These are phyloP conservation scores for Basidioascus undulatus DNA, from an alignment of 768 basidiomycete species.

Conservation along the genomic window DNA sequence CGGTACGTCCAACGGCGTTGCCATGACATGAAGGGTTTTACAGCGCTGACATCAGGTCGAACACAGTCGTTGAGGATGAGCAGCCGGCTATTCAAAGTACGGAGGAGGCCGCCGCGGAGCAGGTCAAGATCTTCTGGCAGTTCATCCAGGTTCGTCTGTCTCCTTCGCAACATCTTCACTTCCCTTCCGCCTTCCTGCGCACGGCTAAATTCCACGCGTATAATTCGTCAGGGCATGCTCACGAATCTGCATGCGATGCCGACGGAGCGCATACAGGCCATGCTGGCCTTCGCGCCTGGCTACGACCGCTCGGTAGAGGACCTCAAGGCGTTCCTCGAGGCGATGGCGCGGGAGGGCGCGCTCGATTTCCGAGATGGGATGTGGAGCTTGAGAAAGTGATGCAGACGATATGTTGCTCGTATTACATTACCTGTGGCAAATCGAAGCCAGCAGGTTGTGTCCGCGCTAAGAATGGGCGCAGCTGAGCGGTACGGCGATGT, in stretches of 20 bases:
- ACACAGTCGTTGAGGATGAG: constrained; percentile 24
- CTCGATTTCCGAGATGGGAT: constrained; percentile 43
- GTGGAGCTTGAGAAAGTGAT: constrained; percentile 28
- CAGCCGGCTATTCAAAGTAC: constrained; percentile 28
- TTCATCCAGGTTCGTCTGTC: constrained; percentile 34
- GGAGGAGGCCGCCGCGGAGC: constrained; percentile 56
- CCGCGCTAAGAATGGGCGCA: no score
- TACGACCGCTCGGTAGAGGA: constrained; percentile 64
- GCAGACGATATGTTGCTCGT: no score
- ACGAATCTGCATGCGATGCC: constrained; percentile 57
- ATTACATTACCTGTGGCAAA: no score
- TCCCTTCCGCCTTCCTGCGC: no score
- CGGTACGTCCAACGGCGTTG: constrained; percentile 2
- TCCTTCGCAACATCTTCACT: background rate
- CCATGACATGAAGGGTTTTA: background rate
- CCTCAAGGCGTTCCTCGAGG: constrained; percentile 53
- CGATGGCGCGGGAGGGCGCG: constrained; percentile 49
- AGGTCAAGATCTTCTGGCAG: constrained; percentile 80
- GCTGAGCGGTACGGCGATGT: no score
- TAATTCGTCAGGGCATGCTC: constrained; percentile 38
- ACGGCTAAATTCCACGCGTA: background rate
- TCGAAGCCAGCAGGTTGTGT: no score
- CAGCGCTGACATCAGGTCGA: background rate
- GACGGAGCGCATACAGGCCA: constrained; percentile 61
- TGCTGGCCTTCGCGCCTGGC: constrained; percentile 60